Conservation (phyloP, 306 rosid species). For the Rosa lucieae region DNA sequence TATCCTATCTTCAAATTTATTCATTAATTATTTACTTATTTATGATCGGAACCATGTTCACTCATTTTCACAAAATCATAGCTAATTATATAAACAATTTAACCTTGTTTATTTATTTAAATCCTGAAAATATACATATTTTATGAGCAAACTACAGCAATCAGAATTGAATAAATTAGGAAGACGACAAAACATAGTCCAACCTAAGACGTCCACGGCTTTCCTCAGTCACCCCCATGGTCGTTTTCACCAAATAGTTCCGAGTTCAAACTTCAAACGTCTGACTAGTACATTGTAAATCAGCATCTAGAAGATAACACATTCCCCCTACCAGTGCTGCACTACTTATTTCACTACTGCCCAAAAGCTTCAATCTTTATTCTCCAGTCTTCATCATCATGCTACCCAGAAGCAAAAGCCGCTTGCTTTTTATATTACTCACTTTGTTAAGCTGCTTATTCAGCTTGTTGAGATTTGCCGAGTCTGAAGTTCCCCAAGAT, state of each 20-base stretch:
- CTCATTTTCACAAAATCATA: background rate
- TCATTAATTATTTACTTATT: background rate
- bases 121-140: background rate
- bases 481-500: conserved; percentile 51
- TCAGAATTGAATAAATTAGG: background rate
- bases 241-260: background rate
- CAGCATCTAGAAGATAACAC: background rate
- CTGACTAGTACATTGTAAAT: background rate
- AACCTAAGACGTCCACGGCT: background rate
- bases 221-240: no score
- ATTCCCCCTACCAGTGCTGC: background rate
- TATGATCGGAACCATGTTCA: background rate
- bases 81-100: background rate
- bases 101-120: background rate
- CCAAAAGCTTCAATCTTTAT: conserved; percentile 4
- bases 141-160: background rate
- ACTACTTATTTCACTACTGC: background rate
- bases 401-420: conserved; percentile 31
- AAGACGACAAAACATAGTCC: background rate
- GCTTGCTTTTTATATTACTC: conserved; percentile 24
- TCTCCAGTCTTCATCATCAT: conserved; percentile 26
- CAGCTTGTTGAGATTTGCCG: conserved; percentile 44
- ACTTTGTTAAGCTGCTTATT: conserved; percentile 37
- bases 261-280: background rate
- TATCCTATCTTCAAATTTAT: background rate